Base-by-base conservation (phyloP, 2,329 filamentous ascomycete species). In the Periglandula ipomoeae region DNA sequence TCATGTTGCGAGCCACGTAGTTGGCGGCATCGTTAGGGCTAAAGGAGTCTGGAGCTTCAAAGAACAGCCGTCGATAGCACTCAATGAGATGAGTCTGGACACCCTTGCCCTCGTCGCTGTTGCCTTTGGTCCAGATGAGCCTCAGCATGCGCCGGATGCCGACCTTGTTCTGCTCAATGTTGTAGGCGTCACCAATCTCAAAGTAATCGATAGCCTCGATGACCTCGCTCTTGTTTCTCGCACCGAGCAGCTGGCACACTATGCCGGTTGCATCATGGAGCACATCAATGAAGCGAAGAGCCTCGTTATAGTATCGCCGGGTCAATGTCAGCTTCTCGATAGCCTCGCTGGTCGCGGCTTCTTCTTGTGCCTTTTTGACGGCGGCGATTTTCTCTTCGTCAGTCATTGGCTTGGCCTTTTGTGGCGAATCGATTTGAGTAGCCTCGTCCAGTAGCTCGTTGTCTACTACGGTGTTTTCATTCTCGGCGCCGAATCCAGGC, bases 171-270 rank as follows among this genome's bases (percentile, higher is more conserved):
- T 93, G 88, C 65, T 96, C 87, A 50, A 98, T 85, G 65, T 94
- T 93, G 75, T 97, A 97, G 5, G 90, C 91, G 64, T 98, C 90
- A 40, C 93, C 85, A 40, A 95, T 82, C 57, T 94, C 89, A 57
- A 98, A 95, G 68, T 94, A 98, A 64, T 98, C 93, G 82, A 98
- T 98, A 15, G 94, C 93, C 65, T 98, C 94, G 53, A 98, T 95
- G 23, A 97, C 87, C 65, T 98, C 93, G 58, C 88, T 95, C 75
- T 98, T 98, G 73, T 98, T 98, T 61, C 87, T 88, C 26, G 93
- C 94, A 5, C 89, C 88, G 3, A 98, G 77, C 17, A 98, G 76
- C 65, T 96, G 91, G 53, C 85, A 89, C 30, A 97, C 84, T 2
- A 82, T 82, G 8, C 78, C 77, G 1, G 89, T 94, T 20, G 88